These are phyloP conservation scores for Syncephalastrum monosporum DNA, from an alignment of 371 early-diverging fungal genomes.

Conservation along the genomic window DNA sequence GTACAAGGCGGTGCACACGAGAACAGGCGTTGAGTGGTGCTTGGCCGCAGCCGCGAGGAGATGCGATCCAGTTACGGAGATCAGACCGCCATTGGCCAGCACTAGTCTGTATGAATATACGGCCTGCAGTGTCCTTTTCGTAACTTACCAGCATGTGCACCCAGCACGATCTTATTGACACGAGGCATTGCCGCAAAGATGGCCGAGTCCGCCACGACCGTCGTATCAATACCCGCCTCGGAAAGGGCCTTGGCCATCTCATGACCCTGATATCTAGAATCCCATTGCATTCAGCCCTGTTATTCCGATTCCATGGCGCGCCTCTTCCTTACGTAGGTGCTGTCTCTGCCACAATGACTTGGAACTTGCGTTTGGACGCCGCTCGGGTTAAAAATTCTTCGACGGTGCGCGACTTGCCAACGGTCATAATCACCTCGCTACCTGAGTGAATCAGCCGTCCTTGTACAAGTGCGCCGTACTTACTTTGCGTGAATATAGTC, in stretches of 20 bases:
- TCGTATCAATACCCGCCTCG: conserved; percentile 85
- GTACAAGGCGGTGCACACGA: conserved; percentile 84
- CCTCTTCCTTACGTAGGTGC: conserved; percentile 69
- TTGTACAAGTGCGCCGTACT: conserved; percentile 5
- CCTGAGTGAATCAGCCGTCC: not conserved
- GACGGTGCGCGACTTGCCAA: conserved; percentile 86
- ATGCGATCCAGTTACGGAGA: conserved; percentile 82
- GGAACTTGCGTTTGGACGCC: conserved; percentile 84
- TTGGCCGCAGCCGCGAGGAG: conserved; percentile 90
- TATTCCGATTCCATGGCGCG: not conserved
- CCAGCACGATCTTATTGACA: conserved; percentile 96
- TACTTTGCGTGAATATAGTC: conserved; percentile 91
- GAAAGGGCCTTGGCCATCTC: conserved; percentile 79
- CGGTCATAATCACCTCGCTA: conserved; percentile 94
- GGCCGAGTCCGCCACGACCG: conserved; percentile 90
- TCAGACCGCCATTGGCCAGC: conserved; percentile 90
- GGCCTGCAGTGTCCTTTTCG: not conserved
- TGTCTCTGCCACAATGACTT: conserved; percentile 91
- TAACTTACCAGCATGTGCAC: conserved; percentile 80
- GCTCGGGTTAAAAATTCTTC: conserved; percentile 86
- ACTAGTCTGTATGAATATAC: conserved; percentile 41
- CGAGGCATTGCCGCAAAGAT: conserved; percentile 97
- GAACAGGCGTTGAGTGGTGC: conserved; percentile 86
- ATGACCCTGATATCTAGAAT: conserved; percentile 74
- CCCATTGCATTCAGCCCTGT: not conserved